These are phyloP conservation scores for Penicillium simplicissimum DNA, from an alignment of 495 filamentous ascomycete genomes.

Conservation along the genomic window DNA sequence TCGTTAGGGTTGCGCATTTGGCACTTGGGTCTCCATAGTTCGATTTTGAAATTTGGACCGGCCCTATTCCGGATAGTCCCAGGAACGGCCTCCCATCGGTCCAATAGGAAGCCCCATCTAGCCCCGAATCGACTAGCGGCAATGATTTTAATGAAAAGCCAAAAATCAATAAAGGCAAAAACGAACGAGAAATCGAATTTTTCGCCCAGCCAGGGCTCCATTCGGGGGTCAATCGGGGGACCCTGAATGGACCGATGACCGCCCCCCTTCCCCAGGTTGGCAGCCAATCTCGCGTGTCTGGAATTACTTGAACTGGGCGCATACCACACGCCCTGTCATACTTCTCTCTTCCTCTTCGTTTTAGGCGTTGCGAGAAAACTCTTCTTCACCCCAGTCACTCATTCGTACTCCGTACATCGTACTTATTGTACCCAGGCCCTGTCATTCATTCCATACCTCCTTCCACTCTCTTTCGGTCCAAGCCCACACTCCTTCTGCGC, in stretches of 20 bases:
- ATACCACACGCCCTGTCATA: conserved; percentile 27
- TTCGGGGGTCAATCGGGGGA: conserved; percentile 4
- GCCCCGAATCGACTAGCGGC: background rate
- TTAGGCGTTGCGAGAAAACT: conserved; percentile 22
- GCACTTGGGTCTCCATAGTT: conserved; percentile 19
- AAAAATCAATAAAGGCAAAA: conserved; percentile 14
- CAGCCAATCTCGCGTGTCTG: conserved; percentile 1
- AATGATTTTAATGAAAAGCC: conserved; percentile 10
- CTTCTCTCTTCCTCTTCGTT: conserved; percentile 17
- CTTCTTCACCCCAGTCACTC: conserved; percentile 27
- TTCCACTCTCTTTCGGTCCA: conserved; percentile 9
- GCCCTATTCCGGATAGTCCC: conserved; percentile 26
- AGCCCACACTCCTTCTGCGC: conserved; percentile 31
- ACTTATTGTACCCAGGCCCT: background rate
- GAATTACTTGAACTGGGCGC: conserved; percentile 27
- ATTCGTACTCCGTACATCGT: conserved; percentile 6
- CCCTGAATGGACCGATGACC: background rate
- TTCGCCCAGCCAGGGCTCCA: conserved; percentile 6
- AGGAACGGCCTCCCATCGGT: conserved; percentile 11
- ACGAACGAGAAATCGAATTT: background rate
- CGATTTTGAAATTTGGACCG: conserved; percentile 19
- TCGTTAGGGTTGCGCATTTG: conserved; percentile 10
- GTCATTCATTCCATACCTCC: conserved; percentile 26
- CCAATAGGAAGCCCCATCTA: conserved; percentile 15
- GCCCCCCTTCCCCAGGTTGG: conserved; percentile 1